Evolutionary conservation across 345 rosid species (phyloP).

Genomic region (Gossypium longicalyx): DNA sequence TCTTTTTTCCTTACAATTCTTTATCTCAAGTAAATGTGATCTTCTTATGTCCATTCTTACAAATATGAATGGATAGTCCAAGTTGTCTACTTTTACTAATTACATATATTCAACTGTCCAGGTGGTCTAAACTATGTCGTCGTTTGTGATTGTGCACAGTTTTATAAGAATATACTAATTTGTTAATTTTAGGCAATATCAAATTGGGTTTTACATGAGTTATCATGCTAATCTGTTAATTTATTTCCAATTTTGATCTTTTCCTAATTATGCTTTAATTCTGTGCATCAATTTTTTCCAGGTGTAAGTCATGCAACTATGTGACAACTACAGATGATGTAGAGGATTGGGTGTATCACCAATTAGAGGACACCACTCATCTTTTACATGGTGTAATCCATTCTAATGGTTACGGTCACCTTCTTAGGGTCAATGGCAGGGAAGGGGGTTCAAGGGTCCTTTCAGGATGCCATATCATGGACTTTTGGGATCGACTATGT

Average conservation of each 20-base stretch:
- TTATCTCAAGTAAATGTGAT: not conserved
- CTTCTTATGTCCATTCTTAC: not conserved
- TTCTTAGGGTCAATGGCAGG: constrained; percentile 63
- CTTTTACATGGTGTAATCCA: constrained; percentile 67
- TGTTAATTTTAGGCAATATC: too few species aligned
- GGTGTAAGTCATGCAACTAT: constrained; percentile 55
- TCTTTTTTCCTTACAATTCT: not conserved
- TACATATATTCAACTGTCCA: not conserved
- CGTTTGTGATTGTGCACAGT: not conserved
- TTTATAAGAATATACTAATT: not conserved
- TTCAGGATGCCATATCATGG: constrained; percentile 59
- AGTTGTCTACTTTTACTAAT: not conserved
- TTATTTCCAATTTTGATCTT: not conserved
- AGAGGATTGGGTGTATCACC: constrained; percentile 60
- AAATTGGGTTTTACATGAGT: not conserved
- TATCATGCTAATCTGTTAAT: not conserved
- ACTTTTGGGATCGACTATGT: constrained; percentile 72
- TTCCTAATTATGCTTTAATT: not conserved
- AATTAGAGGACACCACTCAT: constrained; percentile 61
- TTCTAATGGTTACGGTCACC: constrained; percentile 68
- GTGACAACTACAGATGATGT: constrained; percentile 41
- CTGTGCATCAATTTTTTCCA: constrained; percentile 8
- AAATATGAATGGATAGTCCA: not conserved
- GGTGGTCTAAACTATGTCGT: not conserved
- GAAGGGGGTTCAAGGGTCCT: constrained; percentile 70